Base-by-base conservation (phyloP, 345 rosid species). In the Gossypium turneri region DNA sequence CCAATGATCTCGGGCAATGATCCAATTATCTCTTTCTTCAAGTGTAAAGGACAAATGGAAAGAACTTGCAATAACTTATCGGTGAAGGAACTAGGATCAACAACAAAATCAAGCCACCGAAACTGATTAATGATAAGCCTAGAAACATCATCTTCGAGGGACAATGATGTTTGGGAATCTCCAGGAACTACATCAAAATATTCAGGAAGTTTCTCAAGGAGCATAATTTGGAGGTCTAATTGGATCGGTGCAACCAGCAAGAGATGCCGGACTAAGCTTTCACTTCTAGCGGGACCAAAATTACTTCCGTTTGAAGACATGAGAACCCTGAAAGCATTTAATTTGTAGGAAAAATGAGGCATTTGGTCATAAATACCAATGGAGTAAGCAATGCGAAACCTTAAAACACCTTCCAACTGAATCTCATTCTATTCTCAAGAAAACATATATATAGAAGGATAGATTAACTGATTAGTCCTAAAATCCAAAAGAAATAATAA, bases 121-220 rank as follows among this genome's bases (percentile, higher is more conserved):
- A 92, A 86, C 48, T 89, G 91, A 69, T 86, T 88, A 63, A 92
- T 74, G 56, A 92, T 90, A 25, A 89, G 90, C 69, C 97, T 82
- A 55, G 91, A 87, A 50, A 88, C 84, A 74, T 92, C 97, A 9
- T 92, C 89, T 66, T 87, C 86, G 1, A 90, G 82, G 0, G 90
- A 78, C 79, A 79, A 55, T n/a, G 80, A 78, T n/a, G 74, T 34
- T 43, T 67, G 73, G 0, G 77, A 78, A 68, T 69, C 61, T 73
- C 81, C 85, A 2, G 78, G 11, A 75, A 78, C 78, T 0, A 71
- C 43, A 27, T 86, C 86, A 24, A 92, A 92, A 73, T 81, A 87
- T 73, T 90, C 97, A 0, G 95, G 95, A 81, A 92, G 90, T 67
- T 90, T 92, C 87, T 92, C 94, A 1, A 92, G 90, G 22, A 92